Evolutionary conservation across 306 rosid genomes (phyloP).

Genomic region (Alnus glutinosa): DNA sequence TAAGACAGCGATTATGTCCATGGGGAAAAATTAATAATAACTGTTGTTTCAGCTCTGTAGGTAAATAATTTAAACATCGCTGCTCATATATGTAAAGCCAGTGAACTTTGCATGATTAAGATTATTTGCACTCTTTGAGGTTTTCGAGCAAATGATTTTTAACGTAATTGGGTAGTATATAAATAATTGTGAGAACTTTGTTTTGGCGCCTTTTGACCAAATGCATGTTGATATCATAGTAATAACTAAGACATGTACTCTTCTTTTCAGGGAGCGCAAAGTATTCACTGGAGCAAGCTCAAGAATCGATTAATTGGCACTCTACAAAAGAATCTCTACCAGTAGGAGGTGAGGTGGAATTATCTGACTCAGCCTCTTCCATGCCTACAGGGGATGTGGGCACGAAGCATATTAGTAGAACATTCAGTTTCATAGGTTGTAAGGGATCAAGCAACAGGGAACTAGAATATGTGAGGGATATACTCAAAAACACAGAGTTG

Average conservation of each 20-base stretch:
- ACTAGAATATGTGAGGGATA: constrained; percentile 56
- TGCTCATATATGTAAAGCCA: neutral
- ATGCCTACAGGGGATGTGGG: constrained; percentile 20
- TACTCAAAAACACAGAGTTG: constrained; percentile 53
- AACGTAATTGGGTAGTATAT: neutral
- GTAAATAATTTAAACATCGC: neutral
- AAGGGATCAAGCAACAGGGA: constrained; percentile 53
- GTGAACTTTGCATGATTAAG: constrained; percentile 8
- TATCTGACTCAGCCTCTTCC: constrained; percentile 45
- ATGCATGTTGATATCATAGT: constrained; percentile 2
- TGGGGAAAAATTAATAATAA: neutral
- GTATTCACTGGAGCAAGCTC: constrained; percentile 48
- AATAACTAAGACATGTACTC: constrained; percentile 14
- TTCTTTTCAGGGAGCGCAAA: constrained; percentile 55
- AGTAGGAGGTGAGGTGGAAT: constrained; percentile 30
- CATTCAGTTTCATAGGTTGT: constrained; percentile 25
- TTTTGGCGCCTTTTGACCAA: constrained; percentile 22
- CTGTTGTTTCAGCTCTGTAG: neutral
- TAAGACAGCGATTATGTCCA: neutral
- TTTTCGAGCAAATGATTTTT: constrained; percentile 2
- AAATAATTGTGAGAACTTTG: neutral
- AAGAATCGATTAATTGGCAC: constrained; percentile 37
- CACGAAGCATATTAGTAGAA: constrained; percentile 30
- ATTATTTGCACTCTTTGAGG: neutral
- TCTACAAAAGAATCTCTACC: constrained; percentile 38